phyloP scores from a whole-genome alignment of 2,329 filamentous ascomycete species.

The Penicillium verrucosum region DNA sequence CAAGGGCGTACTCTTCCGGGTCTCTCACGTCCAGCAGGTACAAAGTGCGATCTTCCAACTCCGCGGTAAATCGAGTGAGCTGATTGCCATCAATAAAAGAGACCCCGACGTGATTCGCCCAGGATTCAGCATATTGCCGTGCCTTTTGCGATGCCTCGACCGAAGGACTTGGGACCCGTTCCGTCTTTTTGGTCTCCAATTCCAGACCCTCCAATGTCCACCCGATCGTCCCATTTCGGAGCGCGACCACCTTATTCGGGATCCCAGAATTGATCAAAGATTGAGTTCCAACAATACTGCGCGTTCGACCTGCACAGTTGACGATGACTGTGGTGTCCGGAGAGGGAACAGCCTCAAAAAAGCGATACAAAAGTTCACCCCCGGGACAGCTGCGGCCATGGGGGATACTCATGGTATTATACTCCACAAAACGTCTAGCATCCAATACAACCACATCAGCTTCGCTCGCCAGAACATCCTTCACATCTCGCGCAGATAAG shows the following conservation, averaged over 20 bases:
- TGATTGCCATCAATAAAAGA: neutral
- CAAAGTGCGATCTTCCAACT: slow-evolving; percentile 19
- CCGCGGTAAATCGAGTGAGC: slow-evolving; percentile 9
- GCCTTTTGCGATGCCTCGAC: slow-evolving; percentile 8
- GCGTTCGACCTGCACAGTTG: slow-evolving; percentile 33
- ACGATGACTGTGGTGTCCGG: slow-evolving; percentile 29
- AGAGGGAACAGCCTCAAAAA: slow-evolving; percentile 28
- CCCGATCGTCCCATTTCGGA: slow-evolving; percentile 33
- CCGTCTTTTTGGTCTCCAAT: slow-evolving; percentile 23
- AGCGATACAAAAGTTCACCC: slow-evolving; percentile 29
- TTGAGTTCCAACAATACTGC: slow-evolving; percentile 32
- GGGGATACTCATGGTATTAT: slow-evolving; percentile 35
- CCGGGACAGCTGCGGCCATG: slow-evolving; percentile 32
- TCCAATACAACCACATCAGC: slow-evolving; percentile 28
- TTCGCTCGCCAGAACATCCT: slow-evolving; percentile 22
- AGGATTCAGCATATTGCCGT: slow-evolving; percentile 6
- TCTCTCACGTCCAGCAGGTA: slow-evolving; percentile 33
- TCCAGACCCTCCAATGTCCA: slow-evolving; percentile 30
- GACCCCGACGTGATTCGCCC: slow-evolving; percentile 14
- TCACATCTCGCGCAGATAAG: slow-evolving; percentile 25
- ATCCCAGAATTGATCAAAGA: slow-evolving; percentile 28
- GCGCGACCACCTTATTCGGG: slow-evolving; percentile 28
- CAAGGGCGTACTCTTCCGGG: slow-evolving; percentile 25
- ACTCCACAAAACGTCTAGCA: slow-evolving; percentile 30
- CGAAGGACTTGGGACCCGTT: slow-evolving; percentile 15